phyloP scores from a whole-genome alignment of 768 basidiomycete species.

The Russula dissimulans region DNA sequence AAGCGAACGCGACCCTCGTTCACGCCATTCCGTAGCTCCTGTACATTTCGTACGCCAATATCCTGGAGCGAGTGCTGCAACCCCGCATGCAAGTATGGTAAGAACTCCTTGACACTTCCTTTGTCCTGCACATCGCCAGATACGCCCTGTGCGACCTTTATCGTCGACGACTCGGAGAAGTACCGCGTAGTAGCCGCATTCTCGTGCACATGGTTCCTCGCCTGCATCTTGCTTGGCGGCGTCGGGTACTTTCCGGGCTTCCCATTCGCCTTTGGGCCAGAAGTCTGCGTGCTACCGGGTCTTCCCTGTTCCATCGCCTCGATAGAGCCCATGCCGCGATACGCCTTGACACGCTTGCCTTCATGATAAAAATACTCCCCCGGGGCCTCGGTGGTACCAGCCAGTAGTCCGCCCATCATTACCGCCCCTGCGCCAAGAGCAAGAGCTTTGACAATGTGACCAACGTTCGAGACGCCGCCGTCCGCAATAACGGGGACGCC shows the following conservation, averaged over 20 bases:
- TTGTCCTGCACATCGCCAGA: conserved; percentile 97
- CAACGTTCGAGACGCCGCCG: conserved; percentile 91
- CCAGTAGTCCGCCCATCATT: conserved; percentile 97
- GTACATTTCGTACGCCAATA: conserved; percentile 65
- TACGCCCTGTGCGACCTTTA: conserved; percentile 96
- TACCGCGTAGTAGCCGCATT: conserved; percentile 96
- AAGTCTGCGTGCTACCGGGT: conserved; percentile 24
- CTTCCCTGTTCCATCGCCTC: conserved; percentile 87
- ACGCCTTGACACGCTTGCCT: conserved; percentile 97
- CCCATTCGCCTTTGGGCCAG: conserved; percentile 21
- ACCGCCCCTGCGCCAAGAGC: conserved; percentile 90
- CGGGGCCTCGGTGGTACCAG: conserved; percentile 93
- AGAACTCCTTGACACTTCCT: conserved; percentile 86
- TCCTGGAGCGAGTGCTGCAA: conserved; percentile 95
- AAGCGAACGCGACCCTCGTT: conserved; percentile 64
- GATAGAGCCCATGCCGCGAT: conserved; percentile 86
- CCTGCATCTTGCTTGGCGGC: conserved; percentile 29
- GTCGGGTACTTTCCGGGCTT: conserved; percentile 36
- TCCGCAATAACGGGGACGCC: conserved; percentile 96
- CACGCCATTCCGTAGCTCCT: conserved; percentile 59
- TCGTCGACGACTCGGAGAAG: conserved; percentile 84
- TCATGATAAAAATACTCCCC: conserved; percentile 99
- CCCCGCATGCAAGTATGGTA: conserved; percentile 76
- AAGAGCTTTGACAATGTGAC: conserved; percentile 95
- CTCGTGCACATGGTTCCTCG: conserved; percentile 43